Evolutionary conservation across 2,329 filamentous ascomycete genomes (phyloP).

Genomic region (Leptosphaerulina australis): DNA sequence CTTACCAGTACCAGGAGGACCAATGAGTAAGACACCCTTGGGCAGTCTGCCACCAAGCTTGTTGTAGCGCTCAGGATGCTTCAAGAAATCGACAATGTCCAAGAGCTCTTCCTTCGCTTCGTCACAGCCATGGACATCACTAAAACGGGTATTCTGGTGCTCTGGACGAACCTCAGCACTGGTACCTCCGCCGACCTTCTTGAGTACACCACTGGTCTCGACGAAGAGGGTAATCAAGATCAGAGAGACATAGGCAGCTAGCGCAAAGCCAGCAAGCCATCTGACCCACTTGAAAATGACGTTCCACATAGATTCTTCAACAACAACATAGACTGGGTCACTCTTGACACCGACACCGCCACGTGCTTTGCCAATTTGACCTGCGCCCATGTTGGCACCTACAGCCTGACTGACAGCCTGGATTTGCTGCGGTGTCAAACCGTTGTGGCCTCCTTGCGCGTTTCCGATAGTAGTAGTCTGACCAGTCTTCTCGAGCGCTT

Average conservation of each 20-base stretch:
- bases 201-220: constrained; percentile 78
- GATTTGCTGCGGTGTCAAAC: constrained; percentile 65
- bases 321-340: constrained; percentile 90
- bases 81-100: constrained; percentile 94
- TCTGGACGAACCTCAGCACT: constrained; percentile 90
- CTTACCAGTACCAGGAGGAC: constrained; percentile 96
- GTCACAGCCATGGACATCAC: constrained; percentile 94
- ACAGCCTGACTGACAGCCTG: constrained; percentile 84
- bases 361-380: constrained; percentile 64
- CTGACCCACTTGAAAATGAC: constrained; percentile 90
- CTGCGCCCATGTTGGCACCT: constrained; percentile 71
- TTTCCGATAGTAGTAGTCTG: constrained; percentile 49
- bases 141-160: constrained; percentile 88
- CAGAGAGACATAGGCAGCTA: constrained; percentile 79
- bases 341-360: constrained; percentile 74
- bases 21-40: constrained; percentile 93
- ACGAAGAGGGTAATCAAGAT: constrained; percentile 81
- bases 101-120: constrained; percentile 98
- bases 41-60: constrained; percentile 94
- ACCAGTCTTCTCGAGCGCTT: constrained; percentile 70
- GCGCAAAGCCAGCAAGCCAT: constrained; percentile 77
- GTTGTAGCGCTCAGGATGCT: constrained; percentile 90
- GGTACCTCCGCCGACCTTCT: constrained; percentile 73
- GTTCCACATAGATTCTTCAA: constrained; percentile 83
- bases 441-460: constrained; percentile 20